Evolutionary conservation across 2,329 filamentous ascomycete species (phyloP).

Genomic region (Claviceps sp.): DNA sequence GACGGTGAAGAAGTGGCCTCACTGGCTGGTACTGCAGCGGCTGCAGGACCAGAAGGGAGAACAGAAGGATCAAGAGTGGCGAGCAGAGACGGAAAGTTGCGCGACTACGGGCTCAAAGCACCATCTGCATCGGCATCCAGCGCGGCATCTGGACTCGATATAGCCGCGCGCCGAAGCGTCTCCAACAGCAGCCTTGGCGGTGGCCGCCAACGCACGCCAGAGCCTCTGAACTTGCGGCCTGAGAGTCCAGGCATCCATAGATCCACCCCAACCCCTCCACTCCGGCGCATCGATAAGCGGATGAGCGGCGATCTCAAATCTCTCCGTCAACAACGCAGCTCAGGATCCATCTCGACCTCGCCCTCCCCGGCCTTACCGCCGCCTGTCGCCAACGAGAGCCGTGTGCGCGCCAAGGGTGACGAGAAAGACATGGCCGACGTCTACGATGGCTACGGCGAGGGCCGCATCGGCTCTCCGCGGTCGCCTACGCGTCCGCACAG

Average conservation of each 20-base stretch:
- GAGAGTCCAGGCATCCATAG: constrained; percentile 34
- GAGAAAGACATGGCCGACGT: constrained; percentile 76
- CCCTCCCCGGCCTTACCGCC: constrained; percentile 23
- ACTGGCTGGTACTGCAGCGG: neutral
- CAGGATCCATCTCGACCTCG: constrained; percentile 2
- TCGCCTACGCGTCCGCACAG: constrained; percentile 91
- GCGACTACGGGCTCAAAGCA: neutral
- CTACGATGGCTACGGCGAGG: constrained; percentile 89
- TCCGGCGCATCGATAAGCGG: constrained; percentile 54
- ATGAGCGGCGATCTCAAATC: constrained; percentile 59
- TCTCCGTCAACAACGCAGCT: constrained; percentile 23
- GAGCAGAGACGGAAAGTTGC: constrained; percentile 5
- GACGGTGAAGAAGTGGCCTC: constrained; percentile 16
- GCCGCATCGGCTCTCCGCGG: constrained; percentile 69
- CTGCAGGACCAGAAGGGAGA: neutral
- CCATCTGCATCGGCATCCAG: neutral
- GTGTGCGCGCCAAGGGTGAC: constrained; percentile 45
- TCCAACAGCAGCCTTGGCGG: constrained; percentile 39
- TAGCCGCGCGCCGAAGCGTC: constrained; percentile 26
- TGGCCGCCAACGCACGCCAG: constrained; percentile 35
- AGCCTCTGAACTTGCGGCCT: constrained; percentile 42
- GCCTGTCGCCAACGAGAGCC: constrained; percentile 76
- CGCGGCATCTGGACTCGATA: constrained; percentile 8
- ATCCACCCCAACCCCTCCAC: constrained; percentile 43
- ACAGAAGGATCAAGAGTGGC: neutral